Base-by-base conservation (phyloP, 2,329 filamentous ascomycete genomes). In the Cladorrhinum sp. region DNA sequence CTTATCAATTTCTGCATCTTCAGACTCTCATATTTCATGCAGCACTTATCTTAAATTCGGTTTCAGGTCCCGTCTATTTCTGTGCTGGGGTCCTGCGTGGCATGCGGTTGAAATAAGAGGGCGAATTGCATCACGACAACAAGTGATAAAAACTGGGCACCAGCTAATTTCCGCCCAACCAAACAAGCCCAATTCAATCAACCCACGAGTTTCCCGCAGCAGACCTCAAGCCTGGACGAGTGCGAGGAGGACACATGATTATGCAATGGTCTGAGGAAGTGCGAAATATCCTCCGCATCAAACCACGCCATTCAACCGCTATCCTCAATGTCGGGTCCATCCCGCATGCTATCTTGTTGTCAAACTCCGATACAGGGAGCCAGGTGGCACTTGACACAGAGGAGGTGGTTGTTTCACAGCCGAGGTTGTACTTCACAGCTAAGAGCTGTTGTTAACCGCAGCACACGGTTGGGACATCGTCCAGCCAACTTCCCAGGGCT, bases 221-320 rank as follows among this genome's bases (percentile, higher is more conserved):
- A 56, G 54, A 50, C 24, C 51, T 49, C 20, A n/a, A 56, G 24
- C 13, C 18, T 52, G 53, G 58, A 60, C 67, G 63, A 68, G 68
- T 69, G 60, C 63, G 51, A 65, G 58, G 55, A 50, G 61, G 61
- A 70, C 67, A 69, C 66, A 66, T 62, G 60, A 67, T 63, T 61
- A 56, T 58, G 61, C 57, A 45, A 64, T 67, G 62, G 63, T 57
- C 65, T 65, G 63, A 64, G 61, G 59, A 58, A 51, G 55, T 56
- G 50, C 24, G 29, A 57, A 58, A 58, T 62, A 60, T 62, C 59
- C 41, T 56, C 58, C 18, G 29, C 25, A 45, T 55, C 29, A 51
- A 56, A 61, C n/a, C 59, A 59, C 57, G 53, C 59, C 50, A 63
- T 52, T 41, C 59, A 60, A 64, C 62, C 57, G 55, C 29, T 32